phyloP scores from a whole-genome alignment of 177 flowering plant genomes.

The Vitis hybrid region DNA sequence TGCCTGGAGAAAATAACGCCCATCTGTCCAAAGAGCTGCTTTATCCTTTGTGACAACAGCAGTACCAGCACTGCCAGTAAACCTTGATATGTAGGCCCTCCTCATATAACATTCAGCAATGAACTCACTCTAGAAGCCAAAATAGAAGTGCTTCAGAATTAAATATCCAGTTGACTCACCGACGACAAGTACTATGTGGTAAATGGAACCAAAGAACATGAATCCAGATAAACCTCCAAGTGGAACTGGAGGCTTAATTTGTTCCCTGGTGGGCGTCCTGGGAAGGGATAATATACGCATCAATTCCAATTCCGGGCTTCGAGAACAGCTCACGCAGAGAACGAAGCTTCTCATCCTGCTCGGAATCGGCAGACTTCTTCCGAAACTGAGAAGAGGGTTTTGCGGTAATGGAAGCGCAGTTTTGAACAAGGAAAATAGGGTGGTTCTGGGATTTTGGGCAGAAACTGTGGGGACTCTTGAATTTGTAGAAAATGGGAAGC shows the following conservation, averaged over 20 bases:
- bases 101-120: constrained; percentile 93
- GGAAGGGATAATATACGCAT: too few species aligned
- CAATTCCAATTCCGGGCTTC: constrained; percentile 61
- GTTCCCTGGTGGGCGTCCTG: too few species aligned
- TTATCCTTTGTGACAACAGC: constrained; percentile 92
- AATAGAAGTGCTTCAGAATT: neutral
- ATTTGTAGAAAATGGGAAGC: constrained; percentile 26
- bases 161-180: neutral
- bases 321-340: constrained; percentile 71
- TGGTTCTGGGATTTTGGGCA: constrained; percentile 10
- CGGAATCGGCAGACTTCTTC: constrained; percentile 30
- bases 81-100: constrained; percentile 87
- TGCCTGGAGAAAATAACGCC: constrained; percentile 97
- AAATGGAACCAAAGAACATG: neutral
- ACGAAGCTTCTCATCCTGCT: constrained; percentile 63
- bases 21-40: constrained; percentile 99
- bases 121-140: constrained; percentile 79
- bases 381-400: constrained; percentile 69
- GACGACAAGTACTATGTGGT: neutral
- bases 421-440: constrained; percentile 24
- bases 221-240: too few species aligned
- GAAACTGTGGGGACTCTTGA: constrained; percentile 18
- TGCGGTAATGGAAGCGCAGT: constrained; percentile 50
- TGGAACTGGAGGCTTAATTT: too few species aligned
- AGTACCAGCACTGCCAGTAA: constrained; percentile 98